phyloP scores from a whole-genome alignment of 2,329 filamentous ascomycete genomes.

The Tolypocladium capitatum region DNA sequence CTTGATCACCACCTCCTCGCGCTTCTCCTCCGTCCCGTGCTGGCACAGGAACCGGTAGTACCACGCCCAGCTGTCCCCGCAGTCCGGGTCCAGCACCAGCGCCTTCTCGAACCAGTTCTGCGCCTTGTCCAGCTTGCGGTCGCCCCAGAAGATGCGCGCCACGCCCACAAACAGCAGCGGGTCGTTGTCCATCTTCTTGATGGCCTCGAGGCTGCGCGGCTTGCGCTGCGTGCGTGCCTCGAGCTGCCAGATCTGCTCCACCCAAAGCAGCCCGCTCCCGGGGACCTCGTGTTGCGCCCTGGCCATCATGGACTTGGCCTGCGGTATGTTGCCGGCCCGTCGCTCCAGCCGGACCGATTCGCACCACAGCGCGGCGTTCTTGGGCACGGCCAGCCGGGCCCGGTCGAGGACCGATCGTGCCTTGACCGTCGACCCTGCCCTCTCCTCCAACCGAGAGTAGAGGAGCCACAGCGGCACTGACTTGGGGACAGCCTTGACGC shows the following conservation, averaged over 20 bases:
- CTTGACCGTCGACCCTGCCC: constrained; percentile 70
- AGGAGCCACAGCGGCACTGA: constrained; percentile 85
- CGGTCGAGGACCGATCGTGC: constrained; percentile 88
- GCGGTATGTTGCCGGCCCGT: constrained; percentile 66
- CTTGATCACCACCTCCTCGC: constrained; percentile 68
- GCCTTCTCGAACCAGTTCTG: constrained; percentile 97
- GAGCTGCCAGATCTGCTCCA: constrained; percentile 89
- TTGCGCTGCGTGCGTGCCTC: constrained; percentile 88
- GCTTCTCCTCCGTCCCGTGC: constrained; percentile 91
- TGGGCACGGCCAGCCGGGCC: constrained; percentile 75
- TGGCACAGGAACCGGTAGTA: constrained; percentile 88
- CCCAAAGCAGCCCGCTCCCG: constrained; percentile 77
- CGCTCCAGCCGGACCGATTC: constrained; percentile 91
- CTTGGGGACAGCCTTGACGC: constrained; percentile 73
- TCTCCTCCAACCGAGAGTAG: constrained; percentile 78
- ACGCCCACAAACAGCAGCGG: constrained; percentile 80
- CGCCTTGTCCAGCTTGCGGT: constrained; percentile 84
- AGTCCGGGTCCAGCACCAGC: constrained; percentile 71
- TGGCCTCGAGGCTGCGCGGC: constrained; percentile 79
- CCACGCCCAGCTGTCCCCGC: constrained; percentile 94
- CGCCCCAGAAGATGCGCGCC: constrained; percentile 90
- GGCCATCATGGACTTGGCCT: constrained; percentile 88
- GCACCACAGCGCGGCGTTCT: constrained; percentile 73
- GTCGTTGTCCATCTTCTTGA: constrained; percentile 94
- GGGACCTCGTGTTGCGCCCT: constrained; percentile 85